A percentile compares a stretch with the other conserved stretches of the same genome.
phyloP scores from a whole-genome alignment of 2,329 filamentous ascomycete genomes.

The Pyrenophora teres region DNA sequence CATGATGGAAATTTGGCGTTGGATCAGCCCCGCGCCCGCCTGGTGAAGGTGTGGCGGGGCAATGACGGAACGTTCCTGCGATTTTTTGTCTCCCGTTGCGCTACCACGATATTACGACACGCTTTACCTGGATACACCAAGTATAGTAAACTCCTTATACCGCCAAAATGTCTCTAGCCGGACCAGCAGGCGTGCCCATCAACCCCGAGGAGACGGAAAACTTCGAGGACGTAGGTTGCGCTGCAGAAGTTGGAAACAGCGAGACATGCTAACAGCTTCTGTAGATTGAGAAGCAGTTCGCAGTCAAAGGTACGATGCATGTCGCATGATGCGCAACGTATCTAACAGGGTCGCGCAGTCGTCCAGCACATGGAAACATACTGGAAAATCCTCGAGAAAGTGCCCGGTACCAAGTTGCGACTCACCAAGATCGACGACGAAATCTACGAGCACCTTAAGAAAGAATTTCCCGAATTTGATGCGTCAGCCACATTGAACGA shows the following conservation, averaged over 20 bases:
- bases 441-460: conserved; percentile 85
- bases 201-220: conserved; percentile 67
- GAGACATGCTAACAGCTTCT: conserved; percentile 29
- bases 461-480: conserved; percentile 92
- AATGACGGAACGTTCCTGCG: conserved; percentile 32
- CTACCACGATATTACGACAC: not conserved
- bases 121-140: too few species aligned
- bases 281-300: conserved; percentile 98
- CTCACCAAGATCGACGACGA: conserved; percentile 95
- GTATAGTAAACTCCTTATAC: not conserved
- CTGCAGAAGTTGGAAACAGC: not conserved
- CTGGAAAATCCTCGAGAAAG: conserved; percentile 91
- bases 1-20: conserved; percentile 38
- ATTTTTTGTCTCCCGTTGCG: conserved; percentile 24
- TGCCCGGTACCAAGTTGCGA: conserved; percentile 84
- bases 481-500: conserved; percentile 80
- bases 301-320: conserved; percentile 75
- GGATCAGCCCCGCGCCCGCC: conserved; percentile 42
- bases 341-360: conserved; percentile 53
- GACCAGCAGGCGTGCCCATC: conserved; percentile 35
- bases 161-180: conserved; percentile 43
- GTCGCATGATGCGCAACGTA: not conserved
- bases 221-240: conserved; percentile 65
- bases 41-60: conserved; percentile 21
- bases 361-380: conserved; percentile 97